phyloP scores from a whole-genome alignment of 176 grass and related monocot species.

The Phoenix roebelenii region DNA sequence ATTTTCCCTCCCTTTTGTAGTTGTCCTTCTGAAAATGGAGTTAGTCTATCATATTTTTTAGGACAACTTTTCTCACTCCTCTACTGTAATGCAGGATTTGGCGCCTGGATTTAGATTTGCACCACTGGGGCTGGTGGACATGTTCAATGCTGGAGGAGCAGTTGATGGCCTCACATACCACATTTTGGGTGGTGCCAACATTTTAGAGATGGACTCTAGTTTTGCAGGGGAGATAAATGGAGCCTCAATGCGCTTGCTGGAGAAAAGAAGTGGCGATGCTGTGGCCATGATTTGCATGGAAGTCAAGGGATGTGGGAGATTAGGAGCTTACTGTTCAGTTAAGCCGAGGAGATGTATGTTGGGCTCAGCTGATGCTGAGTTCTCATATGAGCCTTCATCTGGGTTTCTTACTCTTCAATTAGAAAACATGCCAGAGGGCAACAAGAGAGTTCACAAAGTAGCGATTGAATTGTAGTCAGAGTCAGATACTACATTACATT shows the following conservation, averaged over 20 bases:
- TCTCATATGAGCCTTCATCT: slow-evolving; percentile 55
- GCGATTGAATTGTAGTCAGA: slow-evolving; percentile 51
- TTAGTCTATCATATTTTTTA: too few relatives aligned
- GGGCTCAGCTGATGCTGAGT: slow-evolving; percentile 40
- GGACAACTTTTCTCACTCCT: too few relatives aligned
- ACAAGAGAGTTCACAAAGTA: slow-evolving; percentile 52
- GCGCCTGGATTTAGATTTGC: slow-evolving; percentile 51
- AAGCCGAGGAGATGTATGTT: slow-evolving; percentile 46
- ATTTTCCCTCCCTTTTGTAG: background rate
- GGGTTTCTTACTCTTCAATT: slow-evolving; percentile 43
- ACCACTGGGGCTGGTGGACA: slow-evolving; percentile 62
- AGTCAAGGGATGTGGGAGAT: slow-evolving; percentile 64
- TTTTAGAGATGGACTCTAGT: slow-evolving; percentile 6
- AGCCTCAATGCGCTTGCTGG: background rate
- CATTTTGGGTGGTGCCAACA: slow-evolving; percentile 23
- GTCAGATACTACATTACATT: background rate
- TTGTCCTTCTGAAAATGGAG: too few relatives aligned
- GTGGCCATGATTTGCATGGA: slow-evolving; percentile 60
- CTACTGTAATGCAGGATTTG: slow-evolving; percentile 34
- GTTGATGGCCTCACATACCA: slow-evolving; percentile 66
- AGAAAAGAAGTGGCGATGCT: slow-evolving; percentile 17
- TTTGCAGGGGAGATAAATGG: background rate
- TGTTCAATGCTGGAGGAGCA: slow-evolving; percentile 81
- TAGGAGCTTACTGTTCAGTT: slow-evolving; percentile 57
- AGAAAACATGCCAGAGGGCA: slow-evolving; percentile 47